Evolutionary conservation across 1,284 basidiomycete genomes (phyloP).

Genomic region (Gomphus bonarii): DNA sequence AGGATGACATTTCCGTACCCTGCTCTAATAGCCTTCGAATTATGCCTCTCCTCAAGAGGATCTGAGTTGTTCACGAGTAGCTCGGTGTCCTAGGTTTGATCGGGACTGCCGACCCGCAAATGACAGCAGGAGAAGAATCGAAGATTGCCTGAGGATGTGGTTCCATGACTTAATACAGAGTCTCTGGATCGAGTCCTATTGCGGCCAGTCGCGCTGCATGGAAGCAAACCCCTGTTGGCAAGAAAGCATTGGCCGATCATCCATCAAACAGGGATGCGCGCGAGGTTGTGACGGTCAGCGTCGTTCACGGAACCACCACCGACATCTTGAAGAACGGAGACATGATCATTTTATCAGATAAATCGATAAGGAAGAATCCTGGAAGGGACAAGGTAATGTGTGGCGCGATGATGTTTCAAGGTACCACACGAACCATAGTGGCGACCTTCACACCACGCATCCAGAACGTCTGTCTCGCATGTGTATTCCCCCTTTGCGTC

Average conservation of each 20-base stretch:
- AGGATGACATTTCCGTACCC: not conserved
- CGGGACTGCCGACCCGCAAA: no score
- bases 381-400: not conserved
- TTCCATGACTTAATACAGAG: slow-evolving; percentile 30
- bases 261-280: slow-evolving; percentile 43
- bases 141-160: slow-evolving; percentile 22
- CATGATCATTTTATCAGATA: not conserved
- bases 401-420: no score
- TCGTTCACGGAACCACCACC: slow-evolving; percentile 46
- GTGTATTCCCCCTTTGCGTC: slow-evolving; percentile 7
- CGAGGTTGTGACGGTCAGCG: slow-evolving; percentile 35
- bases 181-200: slow-evolving; percentile 37
- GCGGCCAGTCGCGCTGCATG: slow-evolving; percentile 36
- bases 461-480: no score
- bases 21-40: no score
- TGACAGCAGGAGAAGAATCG: slow-evolving; percentile 4
- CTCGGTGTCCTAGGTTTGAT: no score
- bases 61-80: no score
- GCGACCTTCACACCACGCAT: slow-evolving; percentile 44
- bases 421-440: slow-evolving; percentile 24
- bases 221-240: slow-evolving; percentile 41
- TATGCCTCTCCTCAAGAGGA: no score
- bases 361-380: no score
- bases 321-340: slow-evolving; percentile 27
- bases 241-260: slow-evolving; percentile 51